Base-by-base conservation (phyloP, 495 filamentous ascomycete species). In the Daldinia caldariorum region DNA sequence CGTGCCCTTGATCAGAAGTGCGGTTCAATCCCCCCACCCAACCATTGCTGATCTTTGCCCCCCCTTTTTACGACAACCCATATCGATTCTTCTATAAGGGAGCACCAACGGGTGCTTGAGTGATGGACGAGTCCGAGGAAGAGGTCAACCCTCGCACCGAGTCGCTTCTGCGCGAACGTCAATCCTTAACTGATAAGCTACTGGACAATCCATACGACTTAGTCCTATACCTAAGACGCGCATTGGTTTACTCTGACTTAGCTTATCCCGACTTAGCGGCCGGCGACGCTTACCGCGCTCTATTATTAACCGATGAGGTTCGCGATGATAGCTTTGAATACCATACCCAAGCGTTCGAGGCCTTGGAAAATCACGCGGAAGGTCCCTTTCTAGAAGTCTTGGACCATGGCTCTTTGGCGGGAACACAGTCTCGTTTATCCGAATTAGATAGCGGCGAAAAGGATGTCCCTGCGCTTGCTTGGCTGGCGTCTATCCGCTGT, bases 261-360 rank as follows among this genome's bases (percentile, higher is more conserved):
- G 91, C 88, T 37, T 97, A 95, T 78, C 92, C 92, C 2, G 95
- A 99, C 77, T 85, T 99, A 14, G 92, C 92, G 3, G 90, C 91
- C 29, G 93, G 92, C 43, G 95, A 97, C 79, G 92, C 93, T 1
- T 98, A 99, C 77, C 89, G 91, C 45, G 92, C 94, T 1, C 85
- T 99, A 2, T 87, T 97, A 10, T 82, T 98, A 45, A 83, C 89
- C 18, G 95, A 99, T 72, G 93, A 94, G 59, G 85, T 94, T 26
- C 76, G 84, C 60, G 90, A 95, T 60, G 88, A 90, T 66, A 76
- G 81, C 64, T 86, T 86, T 67, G 90, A 92, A 76, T 91, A 89
- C 70, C 87, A 92, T 72, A 81, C 88, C 7, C 68, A 81, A 57
- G 88, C 87, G 39, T 29, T 74, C 31, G 79, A 81, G n/a, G 78